These are phyloP conservation scores for Incumbomyces lentus DNA, from an alignment of 2,329 filamentous ascomycete genomes.

Conservation along the genomic window DNA sequence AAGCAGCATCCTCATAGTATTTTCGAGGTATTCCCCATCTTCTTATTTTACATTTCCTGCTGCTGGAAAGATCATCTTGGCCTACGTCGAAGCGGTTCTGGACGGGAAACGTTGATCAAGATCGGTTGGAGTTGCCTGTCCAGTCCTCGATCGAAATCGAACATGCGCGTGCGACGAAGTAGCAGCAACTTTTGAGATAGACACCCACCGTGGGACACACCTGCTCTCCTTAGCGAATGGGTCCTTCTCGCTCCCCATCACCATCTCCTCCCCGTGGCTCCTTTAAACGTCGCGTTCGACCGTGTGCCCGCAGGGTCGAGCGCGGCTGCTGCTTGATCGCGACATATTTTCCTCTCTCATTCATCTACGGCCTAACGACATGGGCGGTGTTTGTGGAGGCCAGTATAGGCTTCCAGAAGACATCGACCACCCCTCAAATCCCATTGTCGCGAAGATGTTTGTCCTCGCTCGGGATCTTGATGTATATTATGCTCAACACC, in stretches of 20 bases:
- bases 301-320: slow-evolving; percentile 49
- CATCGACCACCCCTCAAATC: slow-evolving; percentile 12
- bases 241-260: slow-evolving; percentile 21
- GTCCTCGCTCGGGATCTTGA: slow-evolving; percentile 54
- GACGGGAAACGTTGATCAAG: too few relatives aligned
- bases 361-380: slow-evolving; percentile 81
- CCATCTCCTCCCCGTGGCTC: slow-evolving; percentile 31
- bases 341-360: slow-evolving; percentile 75
- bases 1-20: not conserved
- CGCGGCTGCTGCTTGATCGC: slow-evolving; percentile 70
- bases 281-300: slow-evolving; percentile 32
- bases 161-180: not conserved
- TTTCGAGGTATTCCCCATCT: not conserved
- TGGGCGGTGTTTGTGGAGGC: slow-evolving; percentile 89
- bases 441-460: slow-evolving; percentile 34
- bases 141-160: not conserved
- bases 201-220: not conserved
- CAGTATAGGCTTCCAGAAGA: slow-evolving; percentile 47
- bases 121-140: too few relatives aligned
- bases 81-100: not conserved
- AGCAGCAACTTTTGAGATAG: not conserved
- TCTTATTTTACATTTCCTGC: too few relatives aligned
- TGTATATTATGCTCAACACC: slow-evolving; percentile 74
- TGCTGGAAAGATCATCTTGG: too few relatives aligned
- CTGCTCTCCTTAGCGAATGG: slow-evolving; percentile 9